Conservation (phyloP, 2,329 filamentous ascomycete species). For the Aspergillus phoenicis region DNA sequence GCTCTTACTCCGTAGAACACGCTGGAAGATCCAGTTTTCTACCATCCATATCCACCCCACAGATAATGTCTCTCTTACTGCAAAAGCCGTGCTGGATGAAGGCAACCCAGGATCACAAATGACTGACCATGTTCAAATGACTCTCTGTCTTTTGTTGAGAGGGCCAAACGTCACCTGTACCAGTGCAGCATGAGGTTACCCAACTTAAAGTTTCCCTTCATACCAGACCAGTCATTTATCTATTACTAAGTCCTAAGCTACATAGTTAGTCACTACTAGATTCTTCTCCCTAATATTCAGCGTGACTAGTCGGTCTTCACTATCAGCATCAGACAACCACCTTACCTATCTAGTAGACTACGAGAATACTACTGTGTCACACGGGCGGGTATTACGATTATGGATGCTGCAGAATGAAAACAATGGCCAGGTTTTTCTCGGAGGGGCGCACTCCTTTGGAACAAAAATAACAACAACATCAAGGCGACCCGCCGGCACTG, state of each 20-base stretch:
- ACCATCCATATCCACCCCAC: too few species aligned
- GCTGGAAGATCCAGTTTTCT: background rate
- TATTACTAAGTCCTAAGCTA: too few species aligned
- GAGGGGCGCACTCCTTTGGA: background rate
- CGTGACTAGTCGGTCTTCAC: background rate
- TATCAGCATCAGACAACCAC: background rate
- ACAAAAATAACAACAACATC: slow-evolving; percentile 2
- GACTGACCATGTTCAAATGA: too few species aligned
- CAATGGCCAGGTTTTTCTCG: slow-evolving; percentile 4
- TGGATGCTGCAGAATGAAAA: background rate
- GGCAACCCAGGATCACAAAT: too few species aligned
- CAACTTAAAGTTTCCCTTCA: background rate
- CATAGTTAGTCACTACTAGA: too few species aligned
- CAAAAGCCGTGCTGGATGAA: too few species aligned
- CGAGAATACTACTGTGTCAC: background rate
- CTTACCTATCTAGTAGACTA: background rate
- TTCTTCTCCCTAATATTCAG: background rate
- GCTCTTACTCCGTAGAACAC: slow-evolving; percentile 6
- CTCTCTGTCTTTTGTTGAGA: too few species aligned
- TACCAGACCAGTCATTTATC: background rate
- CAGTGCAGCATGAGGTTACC: too few species aligned
- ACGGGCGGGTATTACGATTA: background rate
- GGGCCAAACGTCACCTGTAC: too few species aligned
- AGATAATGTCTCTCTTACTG: too few species aligned
- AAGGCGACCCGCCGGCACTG: slow-evolving; percentile 1